These are phyloP conservation scores for Rugonectria rugulosa DNA, from an alignment of 2,329 filamentous ascomycete species.

Conservation along the genomic window DNA sequence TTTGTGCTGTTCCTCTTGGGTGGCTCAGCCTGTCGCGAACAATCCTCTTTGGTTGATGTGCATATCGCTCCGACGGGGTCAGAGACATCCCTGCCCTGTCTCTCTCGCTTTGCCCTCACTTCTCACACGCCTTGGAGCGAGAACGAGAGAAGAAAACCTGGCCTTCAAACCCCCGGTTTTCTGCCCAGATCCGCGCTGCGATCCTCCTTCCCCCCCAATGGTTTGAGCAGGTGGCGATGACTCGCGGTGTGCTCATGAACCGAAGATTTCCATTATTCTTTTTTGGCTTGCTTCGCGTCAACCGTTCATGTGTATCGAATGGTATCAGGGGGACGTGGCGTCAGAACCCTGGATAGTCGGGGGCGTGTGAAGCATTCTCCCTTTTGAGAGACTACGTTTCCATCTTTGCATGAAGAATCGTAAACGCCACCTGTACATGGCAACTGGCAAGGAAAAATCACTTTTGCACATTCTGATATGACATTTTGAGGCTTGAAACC, in stretches of 20 bases:
- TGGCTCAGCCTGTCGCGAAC: slow-evolving; percentile 4
- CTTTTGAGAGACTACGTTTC: too few species aligned
- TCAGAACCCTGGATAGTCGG: too few species aligned
- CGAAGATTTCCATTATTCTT: too few species aligned
- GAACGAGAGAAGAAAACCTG: slow-evolving; percentile 8
- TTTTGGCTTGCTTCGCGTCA: background rate
- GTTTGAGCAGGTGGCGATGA: background rate
- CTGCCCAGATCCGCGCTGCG: slow-evolving; percentile 18
- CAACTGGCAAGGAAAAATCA: too few species aligned
- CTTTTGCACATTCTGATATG: too few species aligned
- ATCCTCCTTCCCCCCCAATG: background rate
- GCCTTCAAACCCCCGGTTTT: background rate
- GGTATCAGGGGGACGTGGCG: too few species aligned
- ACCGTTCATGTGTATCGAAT: background rate
- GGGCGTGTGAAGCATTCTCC: too few species aligned
- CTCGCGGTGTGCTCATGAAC: background rate
- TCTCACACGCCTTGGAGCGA: background rate
- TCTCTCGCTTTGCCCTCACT: background rate
- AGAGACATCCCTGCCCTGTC: slow-evolving; percentile 8
- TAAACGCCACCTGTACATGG: too few species aligned
- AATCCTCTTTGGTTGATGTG: slow-evolving; percentile 28
- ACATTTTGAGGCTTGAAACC: too few species aligned
- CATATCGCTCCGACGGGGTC: slow-evolving; percentile 1
- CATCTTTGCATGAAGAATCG: too few species aligned
- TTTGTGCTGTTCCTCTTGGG: too few species aligned